Conservation (phyloP, 768 basidiomycete genomes). For the Termitomyces sp. region DNA sequence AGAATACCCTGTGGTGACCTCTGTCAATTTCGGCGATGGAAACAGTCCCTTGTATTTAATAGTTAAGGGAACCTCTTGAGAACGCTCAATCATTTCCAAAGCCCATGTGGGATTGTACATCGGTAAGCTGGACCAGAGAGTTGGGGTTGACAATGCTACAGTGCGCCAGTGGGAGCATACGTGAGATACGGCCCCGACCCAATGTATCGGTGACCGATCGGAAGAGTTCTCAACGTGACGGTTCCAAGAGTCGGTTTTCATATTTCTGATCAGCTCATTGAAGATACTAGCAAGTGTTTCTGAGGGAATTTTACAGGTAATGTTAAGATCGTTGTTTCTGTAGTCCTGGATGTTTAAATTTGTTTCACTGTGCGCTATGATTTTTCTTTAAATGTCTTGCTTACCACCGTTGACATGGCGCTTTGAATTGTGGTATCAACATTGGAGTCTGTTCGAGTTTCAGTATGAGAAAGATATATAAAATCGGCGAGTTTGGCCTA, state of each 20-base stretch:
- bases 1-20: neutral
- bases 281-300: neutral
- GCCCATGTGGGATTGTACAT: neutral
- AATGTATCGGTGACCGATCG: neutral
- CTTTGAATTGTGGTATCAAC: neutral
- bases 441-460: neutral
- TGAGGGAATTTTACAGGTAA: neutral
- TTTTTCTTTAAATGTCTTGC: neutral
- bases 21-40: neutral
- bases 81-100: neutral
- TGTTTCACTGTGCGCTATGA: neutral
- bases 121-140: neutral
- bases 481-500: too few species aligned
- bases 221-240: neutral
- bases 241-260: neutral
- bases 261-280: neutral
- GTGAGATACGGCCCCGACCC: conserved; percentile 1
- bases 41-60: neutral
- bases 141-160: conserved; percentile 2
- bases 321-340: neutral
- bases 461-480: too few species aligned
- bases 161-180: conserved; percentile 4
- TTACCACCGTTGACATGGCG: neutral
- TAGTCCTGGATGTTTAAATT: neutral
- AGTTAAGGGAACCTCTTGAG: neutral